These are phyloP conservation scores for Neurospora sp. DNA, from an alignment of 495 filamentous ascomycete genomes.

Conservation along the genomic window DNA sequence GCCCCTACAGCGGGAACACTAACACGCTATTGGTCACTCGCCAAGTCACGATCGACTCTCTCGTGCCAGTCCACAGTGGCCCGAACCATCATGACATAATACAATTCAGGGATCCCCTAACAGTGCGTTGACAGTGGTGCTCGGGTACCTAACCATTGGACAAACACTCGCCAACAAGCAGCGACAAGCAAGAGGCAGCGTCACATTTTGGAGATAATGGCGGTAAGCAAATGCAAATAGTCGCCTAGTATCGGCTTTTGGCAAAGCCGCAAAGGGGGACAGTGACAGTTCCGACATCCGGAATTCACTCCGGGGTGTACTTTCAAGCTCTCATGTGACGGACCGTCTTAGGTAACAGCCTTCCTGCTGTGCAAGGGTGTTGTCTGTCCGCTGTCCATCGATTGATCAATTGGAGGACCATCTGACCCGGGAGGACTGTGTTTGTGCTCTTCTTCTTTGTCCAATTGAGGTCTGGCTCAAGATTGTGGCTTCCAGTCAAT, in stretches of 20 bases:
- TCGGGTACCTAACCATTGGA: not conserved
- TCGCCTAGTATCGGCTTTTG: not conserved
- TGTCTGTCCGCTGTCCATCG: not conserved
- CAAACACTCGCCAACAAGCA: not conserved
- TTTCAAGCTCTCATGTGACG: not conserved
- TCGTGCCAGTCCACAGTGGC: not conserved
- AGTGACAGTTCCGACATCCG: not conserved
- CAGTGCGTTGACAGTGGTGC: not conserved
- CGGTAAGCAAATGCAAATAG: not conserved
- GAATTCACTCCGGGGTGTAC: not conserved
- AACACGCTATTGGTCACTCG: not conserved
- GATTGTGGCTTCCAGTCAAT: not conserved
- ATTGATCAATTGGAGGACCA: not conserved
- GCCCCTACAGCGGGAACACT: not conserved
- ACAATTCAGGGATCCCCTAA: not conserved
- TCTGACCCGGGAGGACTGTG: not conserved
- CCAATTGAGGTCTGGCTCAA: not conserved
- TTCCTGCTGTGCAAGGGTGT: not conserved
- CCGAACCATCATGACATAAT: not conserved
- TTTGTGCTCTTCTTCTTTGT: not conserved
- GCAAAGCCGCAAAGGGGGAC: not conserved
- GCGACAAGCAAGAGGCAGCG: not conserved
- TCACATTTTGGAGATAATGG: not conserved
- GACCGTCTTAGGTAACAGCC: not conserved
- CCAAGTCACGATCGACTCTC: not conserved